phyloP scores from a whole-genome alignment of 2,329 filamentous ascomycete species.

The Volutella citrinella region DNA sequence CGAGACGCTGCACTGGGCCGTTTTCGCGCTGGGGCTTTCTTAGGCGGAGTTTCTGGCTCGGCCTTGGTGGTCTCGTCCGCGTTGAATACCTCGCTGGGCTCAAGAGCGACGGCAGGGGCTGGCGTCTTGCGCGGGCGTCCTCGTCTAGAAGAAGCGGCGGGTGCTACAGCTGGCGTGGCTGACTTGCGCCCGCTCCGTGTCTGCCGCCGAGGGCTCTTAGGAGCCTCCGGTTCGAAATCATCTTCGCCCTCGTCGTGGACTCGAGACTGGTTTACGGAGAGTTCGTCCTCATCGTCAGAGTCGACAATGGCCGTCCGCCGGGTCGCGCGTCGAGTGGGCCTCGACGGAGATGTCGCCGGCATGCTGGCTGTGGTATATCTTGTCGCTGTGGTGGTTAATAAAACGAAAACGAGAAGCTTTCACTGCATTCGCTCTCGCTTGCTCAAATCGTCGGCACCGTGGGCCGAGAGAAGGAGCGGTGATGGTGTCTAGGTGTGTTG shows the following conservation, averaged over 20 bases:
- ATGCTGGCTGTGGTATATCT: conserved; percentile 22
- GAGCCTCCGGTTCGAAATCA: conserved; percentile 74
- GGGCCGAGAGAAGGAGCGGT: too few relatives aligned
- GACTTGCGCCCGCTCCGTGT: conserved; percentile 38
- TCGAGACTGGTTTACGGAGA: conserved; percentile 52
- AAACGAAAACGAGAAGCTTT: conserved; percentile 4
- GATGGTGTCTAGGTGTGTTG: conserved; percentile 9
- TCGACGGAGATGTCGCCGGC: conserved; percentile 32
- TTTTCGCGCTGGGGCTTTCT: conserved; percentile 58
- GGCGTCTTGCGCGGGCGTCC: conserved; percentile 42
- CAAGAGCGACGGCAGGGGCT: conserved; percentile 25
- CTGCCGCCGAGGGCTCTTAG: conserved; percentile 54
- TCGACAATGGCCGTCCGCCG: conserved; percentile 74
- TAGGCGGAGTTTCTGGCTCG: conserved; percentile 31
- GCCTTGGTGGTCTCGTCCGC: conserved; percentile 30
- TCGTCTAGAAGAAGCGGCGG: conserved; percentile 40
- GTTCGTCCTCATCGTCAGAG: conserved; percentile 72
- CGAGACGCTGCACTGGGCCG: conserved; percentile 57
- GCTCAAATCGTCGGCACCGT: too few relatives aligned
- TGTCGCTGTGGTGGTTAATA: conserved; percentile 6
- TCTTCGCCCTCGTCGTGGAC: conserved; percentile 63
- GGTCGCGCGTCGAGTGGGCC: conserved; percentile 42
- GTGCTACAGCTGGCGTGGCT: conserved; percentile 44
- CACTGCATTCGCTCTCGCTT: too few relatives aligned
- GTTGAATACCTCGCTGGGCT: conserved; percentile 37